phyloP scores from a whole-genome alignment of 2,329 filamentous ascomycete species.

The Penicillium sp. region DNA sequence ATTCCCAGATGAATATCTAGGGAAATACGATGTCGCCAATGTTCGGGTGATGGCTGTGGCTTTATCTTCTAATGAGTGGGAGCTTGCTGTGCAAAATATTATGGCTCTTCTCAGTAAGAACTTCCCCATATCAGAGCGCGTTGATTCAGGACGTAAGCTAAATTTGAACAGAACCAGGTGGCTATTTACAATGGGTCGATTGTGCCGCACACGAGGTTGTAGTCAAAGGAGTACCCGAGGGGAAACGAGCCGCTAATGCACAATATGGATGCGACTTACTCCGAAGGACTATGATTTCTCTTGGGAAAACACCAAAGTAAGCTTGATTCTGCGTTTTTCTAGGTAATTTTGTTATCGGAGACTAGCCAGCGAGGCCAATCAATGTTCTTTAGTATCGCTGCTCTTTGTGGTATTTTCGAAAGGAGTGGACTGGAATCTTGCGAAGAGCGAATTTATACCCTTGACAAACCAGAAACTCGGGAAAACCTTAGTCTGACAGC shows the following conservation, averaged over 20 bases:
- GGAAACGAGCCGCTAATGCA: background rate
- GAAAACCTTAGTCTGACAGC: background rate
- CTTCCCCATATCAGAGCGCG: background rate
- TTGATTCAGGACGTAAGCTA: background rate
- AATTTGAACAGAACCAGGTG: background rate
- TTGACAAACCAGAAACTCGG: background rate
- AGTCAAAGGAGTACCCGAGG: background rate
- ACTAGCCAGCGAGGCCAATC: too few relatives aligned
- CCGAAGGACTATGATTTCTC: background rate
- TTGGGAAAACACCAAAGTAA: background rate
- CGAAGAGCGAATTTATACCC: background rate
- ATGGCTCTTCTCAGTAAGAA: background rate
- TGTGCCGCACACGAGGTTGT: background rate
- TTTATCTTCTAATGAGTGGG: conserved; percentile 2
- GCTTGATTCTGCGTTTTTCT: background rate
- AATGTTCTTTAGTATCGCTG: background rate
- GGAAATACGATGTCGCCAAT: conserved; percentile 2
- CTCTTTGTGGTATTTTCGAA: background rate
- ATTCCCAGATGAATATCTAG: background rate
- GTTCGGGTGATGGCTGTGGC: conserved; percentile 5
- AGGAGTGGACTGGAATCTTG: background rate
- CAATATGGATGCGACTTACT: background rate
- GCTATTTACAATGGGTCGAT: background rate
- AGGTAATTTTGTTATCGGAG: background rate
- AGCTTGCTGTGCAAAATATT: background rate